phyloP scores from a whole-genome alignment of 2,329 filamentous ascomycete genomes.

The Meredithiella fracta region DNA sequence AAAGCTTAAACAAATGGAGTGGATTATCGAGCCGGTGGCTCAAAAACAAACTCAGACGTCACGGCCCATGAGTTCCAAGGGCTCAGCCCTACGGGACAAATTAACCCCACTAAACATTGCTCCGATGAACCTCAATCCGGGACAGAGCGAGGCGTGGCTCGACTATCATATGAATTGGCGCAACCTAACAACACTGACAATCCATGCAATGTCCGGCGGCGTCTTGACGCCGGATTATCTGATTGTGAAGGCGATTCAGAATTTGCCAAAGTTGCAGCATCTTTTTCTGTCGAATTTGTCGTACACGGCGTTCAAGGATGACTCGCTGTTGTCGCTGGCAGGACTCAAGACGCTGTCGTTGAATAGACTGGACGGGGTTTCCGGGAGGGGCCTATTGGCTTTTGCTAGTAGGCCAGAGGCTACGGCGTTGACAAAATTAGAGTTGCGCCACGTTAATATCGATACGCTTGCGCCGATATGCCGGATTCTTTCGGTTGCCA shows the following conservation, averaged over 20 bases:
- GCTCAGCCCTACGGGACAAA: conserved; percentile 10
- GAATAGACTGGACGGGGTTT: conserved; percentile 38
- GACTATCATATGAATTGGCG: conserved; percentile 38
- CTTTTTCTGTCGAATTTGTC: conserved; percentile 44
- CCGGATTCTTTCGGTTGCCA: conserved; percentile 41
- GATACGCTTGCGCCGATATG: conserved; percentile 40
- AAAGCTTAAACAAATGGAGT: conserved; percentile 41
- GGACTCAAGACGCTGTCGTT: conserved; percentile 38
- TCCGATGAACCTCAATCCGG: conserved; percentile 20
- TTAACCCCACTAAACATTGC: conserved; percentile 12
- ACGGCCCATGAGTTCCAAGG: conserved; percentile 22
- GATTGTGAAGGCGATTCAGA: conserved; percentile 32
- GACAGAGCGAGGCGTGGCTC: conserved; percentile 30
- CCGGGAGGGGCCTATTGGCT: conserved; percentile 36
- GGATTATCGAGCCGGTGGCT: conserved; percentile 32
- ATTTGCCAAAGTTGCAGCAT: conserved; percentile 37
- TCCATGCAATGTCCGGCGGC: conserved; percentile 42
- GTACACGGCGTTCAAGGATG: conserved; percentile 39
- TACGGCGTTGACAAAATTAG: conserved; percentile 30
- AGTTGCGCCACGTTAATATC: conserved; percentile 39
- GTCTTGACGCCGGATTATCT: conserved; percentile 36
- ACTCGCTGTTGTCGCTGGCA: conserved; percentile 37
- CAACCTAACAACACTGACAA: conserved; percentile 36
- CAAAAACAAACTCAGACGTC: conserved; percentile 6
- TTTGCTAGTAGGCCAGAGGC: conserved; percentile 36